These are phyloP conservation scores for Penicillium sp. DNA, from an alignment of 2,329 filamentous ascomycete species.

Conservation along the genomic window DNA sequence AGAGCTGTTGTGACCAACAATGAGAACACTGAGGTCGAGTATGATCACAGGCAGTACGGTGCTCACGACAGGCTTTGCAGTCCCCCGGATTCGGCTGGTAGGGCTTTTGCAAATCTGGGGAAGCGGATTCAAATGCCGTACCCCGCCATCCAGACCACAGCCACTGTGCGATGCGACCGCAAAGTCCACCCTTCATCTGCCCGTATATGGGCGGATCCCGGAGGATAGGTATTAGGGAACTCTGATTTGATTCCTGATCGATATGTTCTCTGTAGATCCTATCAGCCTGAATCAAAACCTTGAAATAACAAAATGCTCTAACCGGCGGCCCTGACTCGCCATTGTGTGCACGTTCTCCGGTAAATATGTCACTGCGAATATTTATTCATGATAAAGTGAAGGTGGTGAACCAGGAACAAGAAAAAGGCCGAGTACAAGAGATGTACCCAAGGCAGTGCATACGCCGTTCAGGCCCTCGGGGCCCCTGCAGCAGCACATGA, in stretches of 20 bases:
- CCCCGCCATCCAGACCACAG: conserved; percentile 22
- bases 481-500: not conserved
- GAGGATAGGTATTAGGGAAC: not conserved
- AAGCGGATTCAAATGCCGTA: conserved; percentile 3
- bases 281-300: not conserved
- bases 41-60: conserved; percentile 28
- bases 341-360: not conserved
- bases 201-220: not conserved
- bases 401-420: not conserved
- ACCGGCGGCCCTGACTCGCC: not conserved
- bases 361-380: not conserved
- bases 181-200: conserved; percentile 6
- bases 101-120: conserved; percentile 9
- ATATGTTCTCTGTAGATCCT: not conserved
- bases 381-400: not conserved
- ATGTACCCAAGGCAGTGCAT: not conserved
- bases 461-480: not conserved
- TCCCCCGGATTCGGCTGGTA: conserved; percentile 7
- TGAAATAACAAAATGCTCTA: not conserved
- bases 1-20: conserved; percentile 31
- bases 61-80: conserved; percentile 31
- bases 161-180: conserved; percentile 20
- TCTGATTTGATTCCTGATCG: not conserved
- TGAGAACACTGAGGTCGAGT: conserved; percentile 30
- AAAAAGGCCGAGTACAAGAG: not conserved